A percentile compares a stretch with the other conserved stretches of the same genome.
phyloP scores from a whole-genome alignment of 805 yeast species.

The Starmera quercuum region DNA sequence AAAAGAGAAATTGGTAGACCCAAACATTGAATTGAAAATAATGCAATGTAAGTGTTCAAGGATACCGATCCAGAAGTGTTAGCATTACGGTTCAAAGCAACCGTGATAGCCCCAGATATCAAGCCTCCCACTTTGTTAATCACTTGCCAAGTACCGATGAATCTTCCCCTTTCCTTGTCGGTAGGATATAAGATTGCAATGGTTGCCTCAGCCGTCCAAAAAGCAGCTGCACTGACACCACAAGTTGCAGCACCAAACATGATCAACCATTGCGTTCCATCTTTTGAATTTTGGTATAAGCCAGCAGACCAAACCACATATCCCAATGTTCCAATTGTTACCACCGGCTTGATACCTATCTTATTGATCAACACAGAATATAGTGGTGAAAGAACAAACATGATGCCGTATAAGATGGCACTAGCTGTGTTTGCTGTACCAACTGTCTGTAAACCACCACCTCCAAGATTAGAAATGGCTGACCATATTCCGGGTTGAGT shows the following conservation, averaged over 20 bases:
- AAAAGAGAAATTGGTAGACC: constrained; percentile 17
- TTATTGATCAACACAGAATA: constrained; percentile 16
- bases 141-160: constrained; percentile 21
- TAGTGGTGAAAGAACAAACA: constrained; percentile 15
- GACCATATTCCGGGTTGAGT: constrained; percentile 19
- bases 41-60: constrained; percentile 17
- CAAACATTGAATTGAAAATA: constrained; percentile 18
- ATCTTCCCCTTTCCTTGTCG: constrained; percentile 15
- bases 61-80: constrained; percentile 14
- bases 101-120: constrained; percentile 19
- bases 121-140: constrained; percentile 19
- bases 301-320: constrained; percentile 20
- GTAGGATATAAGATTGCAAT: constrained; percentile 20
- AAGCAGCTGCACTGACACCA: constrained; percentile 19
- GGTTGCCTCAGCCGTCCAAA: constrained; percentile 23
- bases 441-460: constrained; percentile 17
- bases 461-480: constrained; percentile 18
- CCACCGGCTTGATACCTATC: constrained; percentile 13
- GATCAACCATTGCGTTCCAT: constrained; percentile 18
- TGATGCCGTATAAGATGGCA: constrained; percentile 14
- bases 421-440: constrained; percentile 13
- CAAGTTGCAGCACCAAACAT: constrained; percentile 17
- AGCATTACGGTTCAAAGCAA: constrained; percentile 10
- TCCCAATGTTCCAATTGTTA: constrained; percentile 17
- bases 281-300: constrained; percentile 18